Conservation (phyloP, 2,329 filamentous ascomycete species). For the Coniochaeta prunicola region DNA sequence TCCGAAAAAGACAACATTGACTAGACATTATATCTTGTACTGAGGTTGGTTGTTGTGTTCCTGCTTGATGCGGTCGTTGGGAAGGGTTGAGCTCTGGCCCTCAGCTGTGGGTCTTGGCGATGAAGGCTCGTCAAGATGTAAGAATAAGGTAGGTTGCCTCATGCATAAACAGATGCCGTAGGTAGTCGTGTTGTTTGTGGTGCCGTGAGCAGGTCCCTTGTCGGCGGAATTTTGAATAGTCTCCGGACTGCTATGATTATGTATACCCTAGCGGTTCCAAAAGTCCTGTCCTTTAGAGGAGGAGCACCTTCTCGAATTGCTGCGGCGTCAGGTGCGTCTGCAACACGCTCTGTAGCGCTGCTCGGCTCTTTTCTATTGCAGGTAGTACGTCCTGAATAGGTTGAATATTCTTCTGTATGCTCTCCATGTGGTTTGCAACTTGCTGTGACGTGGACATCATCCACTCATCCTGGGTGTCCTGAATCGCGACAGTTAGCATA, state of each 20-base stretch:
- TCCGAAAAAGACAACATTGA: no score
- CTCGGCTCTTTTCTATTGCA: constrained; percentile 38
- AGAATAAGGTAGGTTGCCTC: no score
- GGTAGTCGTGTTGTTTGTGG: no score
- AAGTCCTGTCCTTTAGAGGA: constrained; percentile 23
- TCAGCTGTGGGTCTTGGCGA: no score
- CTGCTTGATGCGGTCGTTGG: no score
- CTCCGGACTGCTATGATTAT: neutral
- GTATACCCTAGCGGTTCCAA: neutral
- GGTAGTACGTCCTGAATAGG: constrained; percentile 46
- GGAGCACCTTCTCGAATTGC: constrained; percentile 39
- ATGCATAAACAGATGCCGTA: no score
- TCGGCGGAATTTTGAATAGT: no score
- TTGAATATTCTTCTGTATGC: constrained; percentile 44
- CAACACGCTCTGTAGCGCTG: constrained; percentile 41
- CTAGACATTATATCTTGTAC: no score
- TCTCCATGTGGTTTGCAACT: constrained; percentile 48
- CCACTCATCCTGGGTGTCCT: constrained; percentile 34
- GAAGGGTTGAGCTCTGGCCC: no score
- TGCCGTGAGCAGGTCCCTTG: no score
- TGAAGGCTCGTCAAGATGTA: no score
- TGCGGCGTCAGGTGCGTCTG: constrained; percentile 35
- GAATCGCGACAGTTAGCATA: neutral
- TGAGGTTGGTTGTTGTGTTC: no score
- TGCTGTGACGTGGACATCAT: constrained; percentile 38